phyloP scores from a whole-genome alignment of 768 basidiomycete species.

The Leccinum fibrillosum region DNA sequence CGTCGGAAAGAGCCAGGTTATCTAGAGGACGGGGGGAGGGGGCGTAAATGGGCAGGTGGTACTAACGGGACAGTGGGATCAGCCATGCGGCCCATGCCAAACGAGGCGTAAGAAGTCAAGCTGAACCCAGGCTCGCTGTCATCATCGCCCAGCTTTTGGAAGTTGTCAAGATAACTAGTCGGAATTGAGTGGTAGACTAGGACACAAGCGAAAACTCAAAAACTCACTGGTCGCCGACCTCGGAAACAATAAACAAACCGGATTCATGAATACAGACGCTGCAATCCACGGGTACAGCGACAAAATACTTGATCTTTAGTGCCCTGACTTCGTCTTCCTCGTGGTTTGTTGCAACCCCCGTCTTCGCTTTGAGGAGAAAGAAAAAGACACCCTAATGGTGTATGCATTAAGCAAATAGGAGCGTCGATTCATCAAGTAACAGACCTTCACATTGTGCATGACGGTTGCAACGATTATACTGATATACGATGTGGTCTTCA shows the following conservation, averaged over 20 bases:
- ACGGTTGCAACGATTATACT: conserved; percentile 92
- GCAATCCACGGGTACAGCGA: conserved; percentile 91
- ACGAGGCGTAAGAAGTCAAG: conserved; percentile 79
- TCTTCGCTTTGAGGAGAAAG: conserved; percentile 97
- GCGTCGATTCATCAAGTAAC: conserved; percentile 12
- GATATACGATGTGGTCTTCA: conserved; percentile 97
- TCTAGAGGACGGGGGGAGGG: conserved; percentile 62
- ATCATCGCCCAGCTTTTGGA: conserved; percentile 97
- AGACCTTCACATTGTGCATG: conserved; percentile 99
- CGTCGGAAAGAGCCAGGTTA: conserved; percentile 88
- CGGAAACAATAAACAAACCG: conserved; percentile 96
- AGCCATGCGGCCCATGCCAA: conserved; percentile 60
- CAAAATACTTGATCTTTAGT: conserved; percentile 98
- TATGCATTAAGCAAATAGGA: background rate
- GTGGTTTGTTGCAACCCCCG: conserved; percentile 97
- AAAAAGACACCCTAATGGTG: conserved; percentile 90
- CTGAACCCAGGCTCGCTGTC: conserved; percentile 91
- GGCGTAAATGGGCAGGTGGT: conserved; percentile 81
- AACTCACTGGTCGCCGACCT: conserved; percentile 95
- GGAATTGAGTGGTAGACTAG: conserved; percentile 12
- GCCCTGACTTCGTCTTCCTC: conserved; percentile 93
- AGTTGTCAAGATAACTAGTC: conserved; percentile 87
- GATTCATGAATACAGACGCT: conserved; percentile 96
- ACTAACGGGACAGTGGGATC: conserved; percentile 55
- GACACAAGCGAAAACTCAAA: conserved; percentile 39